Conservation (phyloP, 2,329 filamentous ascomycete species). For the Alternaria triticimaculans region DNA sequence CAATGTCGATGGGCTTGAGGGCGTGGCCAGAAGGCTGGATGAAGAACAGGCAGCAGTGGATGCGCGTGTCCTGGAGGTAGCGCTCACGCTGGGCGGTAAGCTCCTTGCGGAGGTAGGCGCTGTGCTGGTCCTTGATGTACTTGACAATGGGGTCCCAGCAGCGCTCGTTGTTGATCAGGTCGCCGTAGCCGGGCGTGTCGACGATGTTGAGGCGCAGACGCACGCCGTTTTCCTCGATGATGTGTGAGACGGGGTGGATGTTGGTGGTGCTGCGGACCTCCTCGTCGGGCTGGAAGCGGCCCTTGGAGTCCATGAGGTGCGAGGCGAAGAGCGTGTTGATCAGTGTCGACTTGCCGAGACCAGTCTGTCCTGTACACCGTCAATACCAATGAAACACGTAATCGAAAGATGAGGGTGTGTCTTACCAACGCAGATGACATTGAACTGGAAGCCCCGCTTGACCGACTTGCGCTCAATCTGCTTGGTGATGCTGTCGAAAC, state of each 20-base stretch:
- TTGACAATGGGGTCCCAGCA: slow-evolving; percentile 99
- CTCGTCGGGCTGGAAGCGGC: slow-evolving; percentile 90
- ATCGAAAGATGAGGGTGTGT: not conserved
- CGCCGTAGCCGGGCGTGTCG: slow-evolving; percentile 96
- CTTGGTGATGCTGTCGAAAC: slow-evolving; percentile 99
- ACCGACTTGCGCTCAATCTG: slow-evolving; percentile 99
- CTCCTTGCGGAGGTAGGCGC: slow-evolving; percentile 98
- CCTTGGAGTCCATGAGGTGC: slow-evolving; percentile 98
- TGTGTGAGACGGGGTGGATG: slow-evolving; percentile 96
- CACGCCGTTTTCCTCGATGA: slow-evolving; percentile 99
- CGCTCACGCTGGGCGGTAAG: slow-evolving; percentile 98
- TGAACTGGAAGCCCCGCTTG: slow-evolving; percentile 99
- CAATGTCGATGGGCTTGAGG: slow-evolving; percentile 98
- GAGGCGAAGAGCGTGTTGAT: slow-evolving; percentile 99
- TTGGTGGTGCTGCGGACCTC: slow-evolving; percentile 94
- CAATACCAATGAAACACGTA: slow-evolving; percentile 1
- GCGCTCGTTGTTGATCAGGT: slow-evolving; percentile 99
- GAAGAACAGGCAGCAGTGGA: slow-evolving; percentile 99
- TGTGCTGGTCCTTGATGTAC: slow-evolving; percentile 99
- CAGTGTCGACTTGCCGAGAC: slow-evolving; percentile 96
- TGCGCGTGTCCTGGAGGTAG: slow-evolving; percentile 98
- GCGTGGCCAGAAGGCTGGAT: slow-evolving; percentile 98
- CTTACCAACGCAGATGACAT: slow-evolving; percentile 84
- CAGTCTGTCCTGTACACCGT: slow-evolving; percentile 79
- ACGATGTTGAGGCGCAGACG: slow-evolving; percentile 98